Evolutionary conservation across 495 filamentous ascomycete genomes (phyloP), one percentile per base, ranked within the genome.

Genomic region (Hypoxylon cercidicola): DNA sequence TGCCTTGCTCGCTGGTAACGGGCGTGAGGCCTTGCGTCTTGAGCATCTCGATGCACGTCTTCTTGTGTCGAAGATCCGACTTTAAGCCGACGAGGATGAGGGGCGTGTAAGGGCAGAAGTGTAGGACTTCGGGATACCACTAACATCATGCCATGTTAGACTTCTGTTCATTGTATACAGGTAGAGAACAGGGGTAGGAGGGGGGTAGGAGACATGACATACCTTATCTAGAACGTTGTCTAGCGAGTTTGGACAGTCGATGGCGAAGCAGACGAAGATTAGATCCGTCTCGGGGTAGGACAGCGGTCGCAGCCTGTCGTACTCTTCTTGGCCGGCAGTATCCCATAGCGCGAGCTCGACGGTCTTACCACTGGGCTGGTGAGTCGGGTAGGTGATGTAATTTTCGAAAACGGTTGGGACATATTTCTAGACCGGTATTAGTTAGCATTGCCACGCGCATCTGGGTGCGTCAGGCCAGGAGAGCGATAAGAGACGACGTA

Each of bases 221-320:
- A 97, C 95, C 88, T 99, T 99, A 80, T 99, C 95, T 82, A 98
- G 89, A 53, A 99, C 95, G 72, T 99, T 99, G 68, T 99, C 95
- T 45, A 99, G 79, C 8, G 95, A 98, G 72, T 97, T 96, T 15
- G 95, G 95, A 76, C 96, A 99, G 80, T 99, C 95, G 63, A 99
- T 96, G 57, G 96, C 96, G 79, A 99, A 99, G 83, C 95, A 99
- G 67, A 99, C 95, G 75, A 99, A 97, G 39, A 98, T 84, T 13
- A 99, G 87, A 74, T 99, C 96, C 18, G 95, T 99, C 77, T 98
- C 95, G 1, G 95, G 95, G 75, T 99, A 99, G 28, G 94, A 97
- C 25, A 99, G 87, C 30, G 95, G 95, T 60, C 95, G 89, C 62
- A 99, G 81, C 65, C 95, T 90, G 76, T 99, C 95, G 76, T 99